Base-by-base conservation (phyloP, 1,284 basidiomycete species). In the Chiua sp. region DNA sequence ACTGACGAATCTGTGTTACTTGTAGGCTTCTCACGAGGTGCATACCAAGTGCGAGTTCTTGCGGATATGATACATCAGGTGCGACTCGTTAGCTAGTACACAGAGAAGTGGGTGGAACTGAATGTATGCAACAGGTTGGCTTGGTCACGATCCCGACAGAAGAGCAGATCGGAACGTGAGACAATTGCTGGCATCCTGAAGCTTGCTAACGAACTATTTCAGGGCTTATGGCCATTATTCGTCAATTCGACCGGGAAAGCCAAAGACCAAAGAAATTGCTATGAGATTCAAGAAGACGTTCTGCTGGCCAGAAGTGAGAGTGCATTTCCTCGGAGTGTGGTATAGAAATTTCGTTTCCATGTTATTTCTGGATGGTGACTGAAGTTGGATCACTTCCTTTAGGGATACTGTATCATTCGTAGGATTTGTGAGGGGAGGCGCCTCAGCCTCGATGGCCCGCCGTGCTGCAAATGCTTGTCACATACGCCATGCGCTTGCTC, bases 381-480 rank as follows among this genome's bases (percentile, higher is more conserved):
- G 7, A 20, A 51, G 2, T 35, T n/a, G n/a, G n/a, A n/a, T 57
- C 20, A 46, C 26, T 2, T 44, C 2, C 8, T 12, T 52, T 33
- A 81, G 80, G 82, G 80, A 82, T 62, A 79, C 79, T 1, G 77
- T 80, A 3, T 78, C 77, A 0, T 78, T 77, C 4, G 65, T 77
- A 4, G 77, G 77, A 1, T 33, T 77, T 15, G 22, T 66, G 8
- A 63, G 63, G 48, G 59, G 53, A 7, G 67, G 69, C 6, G 61
- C 59, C 10, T 63, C 71, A 2, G 67, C 77, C 3, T 61, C 64
- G 2, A 67, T 66, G 1, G 65, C 64, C 15, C 52, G 60, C n/a
- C n/a, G n/a, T 2, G 54, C 55, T 0, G 33, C 66, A 4, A 68
- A 76, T 59, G 65, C 75, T 23, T 77, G 74, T 44, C 69, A 67